These are phyloP conservation scores for Xylaria grammica DNA, from an alignment of 495 filamentous ascomycete species.

Conservation along the genomic window DNA sequence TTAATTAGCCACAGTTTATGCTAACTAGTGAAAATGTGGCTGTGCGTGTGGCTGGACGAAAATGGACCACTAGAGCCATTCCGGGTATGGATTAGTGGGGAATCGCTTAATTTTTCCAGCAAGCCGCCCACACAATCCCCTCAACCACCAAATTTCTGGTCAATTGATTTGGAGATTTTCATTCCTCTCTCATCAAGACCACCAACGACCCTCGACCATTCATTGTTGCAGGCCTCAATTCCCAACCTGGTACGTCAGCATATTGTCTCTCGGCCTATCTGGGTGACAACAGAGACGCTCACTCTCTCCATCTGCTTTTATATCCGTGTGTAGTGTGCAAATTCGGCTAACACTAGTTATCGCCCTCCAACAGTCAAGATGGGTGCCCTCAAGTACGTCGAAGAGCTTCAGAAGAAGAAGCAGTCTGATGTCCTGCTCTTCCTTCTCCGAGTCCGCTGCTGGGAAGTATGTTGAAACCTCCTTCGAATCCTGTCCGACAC, in stretches of 20 bases:
- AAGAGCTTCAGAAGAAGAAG: conserved; percentile 99
- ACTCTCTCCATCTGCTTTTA: neutral
- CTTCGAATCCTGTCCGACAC: conserved; percentile 33
- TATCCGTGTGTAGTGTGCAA: conserved; percentile 10
- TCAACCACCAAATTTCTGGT: conserved; percentile 30
- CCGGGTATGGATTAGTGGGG: conserved; percentile 19
- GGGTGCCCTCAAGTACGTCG: conserved; percentile 98
- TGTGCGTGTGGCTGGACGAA: conserved; percentile 2
- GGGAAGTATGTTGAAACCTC: conserved; percentile 89
- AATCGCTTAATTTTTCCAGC: conserved; percentile 37
- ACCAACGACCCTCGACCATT: conserved; percentile 40
- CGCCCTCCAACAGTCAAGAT: conserved; percentile 58
- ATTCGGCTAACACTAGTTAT: conserved; percentile 28
- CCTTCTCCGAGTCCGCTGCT: conserved; percentile 99
- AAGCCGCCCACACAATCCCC: conserved; percentile 34
- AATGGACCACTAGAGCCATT: neutral
- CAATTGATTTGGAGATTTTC: conserved; percentile 35
- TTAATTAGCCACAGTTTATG: no score
- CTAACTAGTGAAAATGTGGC: no score
- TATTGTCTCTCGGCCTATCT: neutral
- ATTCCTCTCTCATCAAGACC: conserved; percentile 27
- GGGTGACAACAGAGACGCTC: neutral
- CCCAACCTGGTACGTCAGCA: conserved; percentile 40
- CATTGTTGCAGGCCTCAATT: conserved; percentile 40
- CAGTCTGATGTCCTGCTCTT: conserved; percentile 99